Evolutionary conservation across 2,329 filamentous ascomycete species (phyloP), one percentile per base, ranked within the genome.

Genomic region (Dendrostoma leiphaemia): DNA sequence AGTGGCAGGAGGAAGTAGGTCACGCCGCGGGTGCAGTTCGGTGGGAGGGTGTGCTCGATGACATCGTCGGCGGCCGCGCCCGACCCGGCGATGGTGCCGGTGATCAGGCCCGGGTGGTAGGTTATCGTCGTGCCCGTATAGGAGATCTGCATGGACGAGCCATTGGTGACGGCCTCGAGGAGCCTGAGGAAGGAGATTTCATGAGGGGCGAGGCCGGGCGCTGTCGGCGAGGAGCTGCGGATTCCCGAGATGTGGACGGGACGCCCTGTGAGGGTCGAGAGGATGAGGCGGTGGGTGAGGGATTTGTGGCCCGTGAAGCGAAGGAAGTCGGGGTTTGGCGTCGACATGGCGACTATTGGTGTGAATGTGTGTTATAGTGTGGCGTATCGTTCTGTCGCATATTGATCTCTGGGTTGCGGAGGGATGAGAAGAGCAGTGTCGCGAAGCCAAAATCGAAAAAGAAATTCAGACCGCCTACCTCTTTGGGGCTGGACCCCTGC

Each of bases 111-210:
- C 0, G 94, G 94, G 61, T 90, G 88, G 74, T 95, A 99, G 34
- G 92, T 87, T 53, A 99, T 83, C 1, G 91, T 92, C 0, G 94
- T 97, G 67, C 94, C 94, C 1, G 91, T 97, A 74, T 96, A 94
- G 10, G 91, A 96, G 63, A 99, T 96, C 66, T 97, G 92, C 74
- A 97, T 91, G 53, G 89, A 86, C 54, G 89, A 90, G 73, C 94
- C 94, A 78, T 99, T 99, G 66, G 94, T 99, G 64, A 99, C 81
- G 62, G 90, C 83, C 71, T 97, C 94, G 66, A 99, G 86, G 17
- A 99, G 88, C 54, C 94, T 92, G 29, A 99, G 82, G 71, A 99
- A 93, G 44, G 94, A 97, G 65, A 97, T 86, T 74, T 99, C 94
- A 75, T 96, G 89, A 46, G 91, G 87, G 51, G 90, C 88, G 51